Conservation (phyloP, 1,284 basidiomycete genomes). For the Fomitopsis palustris region DNA sequence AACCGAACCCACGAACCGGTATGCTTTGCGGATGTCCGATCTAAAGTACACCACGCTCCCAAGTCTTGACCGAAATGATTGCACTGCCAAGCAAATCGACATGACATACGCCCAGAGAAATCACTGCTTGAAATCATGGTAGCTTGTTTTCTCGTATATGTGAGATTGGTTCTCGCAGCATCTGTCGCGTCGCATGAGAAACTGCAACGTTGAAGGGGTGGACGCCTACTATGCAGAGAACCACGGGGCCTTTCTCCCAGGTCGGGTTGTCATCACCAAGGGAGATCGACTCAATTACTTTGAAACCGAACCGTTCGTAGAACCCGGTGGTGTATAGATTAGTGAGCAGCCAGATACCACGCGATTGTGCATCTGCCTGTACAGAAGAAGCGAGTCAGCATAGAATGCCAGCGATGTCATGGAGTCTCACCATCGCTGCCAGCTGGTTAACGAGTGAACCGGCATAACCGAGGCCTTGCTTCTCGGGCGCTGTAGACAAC, state of each 20-base stretch:
- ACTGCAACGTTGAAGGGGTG: too few relatives aligned
- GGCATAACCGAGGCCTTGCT: conserved; percentile 4
- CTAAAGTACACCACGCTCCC: too few relatives aligned
- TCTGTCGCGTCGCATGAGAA: not conserved
- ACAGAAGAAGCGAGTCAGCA: not conserved
- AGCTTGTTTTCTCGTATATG: too few relatives aligned
- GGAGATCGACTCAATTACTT: not conserved
- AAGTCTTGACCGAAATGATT: too few relatives aligned
- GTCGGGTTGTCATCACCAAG: conserved; percentile 10
- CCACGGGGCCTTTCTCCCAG: conserved; percentile 8
- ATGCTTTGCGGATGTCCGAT: too few relatives aligned
- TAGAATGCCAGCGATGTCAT: not conserved
- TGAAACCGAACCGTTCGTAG: conserved; percentile 13
- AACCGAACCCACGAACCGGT: too few relatives aligned
- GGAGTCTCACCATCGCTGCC: not conserved
- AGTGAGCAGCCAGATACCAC: not conserved
- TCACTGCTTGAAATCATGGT: too few relatives aligned
- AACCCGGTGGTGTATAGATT: not conserved
- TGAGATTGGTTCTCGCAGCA: not conserved
- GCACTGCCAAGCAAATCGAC: too few relatives aligned
- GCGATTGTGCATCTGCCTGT: conserved; percentile 2
- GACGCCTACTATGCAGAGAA: not conserved
- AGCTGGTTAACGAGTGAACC: not conserved
- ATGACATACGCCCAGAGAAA: too few relatives aligned
- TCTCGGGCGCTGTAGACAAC: not conserved